phyloP scores from a whole-genome alignment of 106 monocot species.

The Platanthera guangdongensis region DNA sequence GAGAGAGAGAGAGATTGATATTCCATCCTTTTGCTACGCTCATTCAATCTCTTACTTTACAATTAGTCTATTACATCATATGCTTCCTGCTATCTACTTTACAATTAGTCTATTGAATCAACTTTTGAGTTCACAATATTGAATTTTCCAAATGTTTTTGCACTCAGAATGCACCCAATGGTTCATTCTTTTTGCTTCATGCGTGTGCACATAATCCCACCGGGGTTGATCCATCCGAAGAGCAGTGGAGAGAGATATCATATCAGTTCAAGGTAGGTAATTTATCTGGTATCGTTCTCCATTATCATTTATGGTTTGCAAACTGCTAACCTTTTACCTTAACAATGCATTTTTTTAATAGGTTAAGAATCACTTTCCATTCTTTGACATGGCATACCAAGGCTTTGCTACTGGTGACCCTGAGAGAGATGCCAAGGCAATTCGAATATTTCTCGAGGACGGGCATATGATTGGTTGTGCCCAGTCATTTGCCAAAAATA shows the following conservation, averaged over 20 bases:
- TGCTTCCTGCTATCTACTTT: too few species aligned
- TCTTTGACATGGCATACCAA: slow-evolving; percentile 99
- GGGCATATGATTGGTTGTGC: slow-evolving; percentile 98
- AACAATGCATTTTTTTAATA: slow-evolving; percentile 11
- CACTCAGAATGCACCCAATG: slow-evolving; percentile 87
- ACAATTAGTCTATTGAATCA: background rate
- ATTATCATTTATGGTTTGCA: background rate
- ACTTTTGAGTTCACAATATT: background rate
- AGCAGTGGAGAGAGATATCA: slow-evolving; percentile 98
- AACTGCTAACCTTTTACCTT: background rate
- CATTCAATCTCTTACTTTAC: too few species aligned
- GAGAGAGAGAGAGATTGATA: too few species aligned
- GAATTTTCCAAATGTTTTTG: background rate
- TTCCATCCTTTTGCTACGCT: too few species aligned
- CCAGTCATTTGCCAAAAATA: slow-evolving; percentile 97
- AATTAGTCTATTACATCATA: too few species aligned
- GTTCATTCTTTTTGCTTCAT: slow-evolving; percentile 98
- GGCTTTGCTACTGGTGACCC: slow-evolving; percentile 97
- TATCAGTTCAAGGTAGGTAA: slow-evolving; percentile 77
- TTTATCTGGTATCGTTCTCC: background rate
- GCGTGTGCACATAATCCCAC: slow-evolving; percentile 99
- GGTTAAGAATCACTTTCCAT: slow-evolving; percentile 97
- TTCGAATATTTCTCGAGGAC: slow-evolving; percentile 93
- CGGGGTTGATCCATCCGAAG: slow-evolving; percentile 96
- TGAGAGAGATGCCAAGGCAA: slow-evolving; percentile 93